Evolutionary conservation across 75 land plant species (phyloP).

Genomic region (Gnetum montanum): DNA sequence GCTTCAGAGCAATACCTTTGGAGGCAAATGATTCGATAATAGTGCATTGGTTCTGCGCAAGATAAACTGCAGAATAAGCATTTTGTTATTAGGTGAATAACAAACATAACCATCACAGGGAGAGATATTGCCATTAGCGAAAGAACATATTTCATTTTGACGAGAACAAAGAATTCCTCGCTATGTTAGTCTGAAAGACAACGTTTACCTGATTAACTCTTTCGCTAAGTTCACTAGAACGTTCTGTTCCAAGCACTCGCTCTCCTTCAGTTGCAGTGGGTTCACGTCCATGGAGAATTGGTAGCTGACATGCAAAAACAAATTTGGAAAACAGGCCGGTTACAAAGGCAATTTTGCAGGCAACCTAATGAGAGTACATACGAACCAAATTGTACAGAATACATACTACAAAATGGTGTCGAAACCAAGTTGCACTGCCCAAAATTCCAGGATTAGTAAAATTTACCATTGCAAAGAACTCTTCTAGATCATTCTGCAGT

Average conservation of each 20-base stretch:
- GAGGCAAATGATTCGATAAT: constrained; percentile 91
- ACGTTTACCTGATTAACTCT: constrained; percentile 90
- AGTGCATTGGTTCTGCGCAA: constrained; percentile 91
- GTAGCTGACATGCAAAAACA: constrained; percentile 34
- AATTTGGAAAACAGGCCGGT: too few species aligned
- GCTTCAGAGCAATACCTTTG: constrained; percentile 97
- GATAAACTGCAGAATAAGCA: constrained; percentile 84
- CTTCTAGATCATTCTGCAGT: constrained; percentile 97
- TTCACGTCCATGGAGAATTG: constrained; percentile 89
- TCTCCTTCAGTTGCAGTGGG: constrained; percentile 84
- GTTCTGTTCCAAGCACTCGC: constrained; percentile 51
- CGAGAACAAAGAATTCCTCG: too few species aligned
- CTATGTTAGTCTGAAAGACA: too few species aligned
- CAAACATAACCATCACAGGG: background rate
- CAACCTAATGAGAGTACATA: too few species aligned
- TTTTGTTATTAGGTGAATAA: too few species aligned
- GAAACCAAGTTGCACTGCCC: constrained; percentile 81
- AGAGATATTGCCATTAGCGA: too few species aligned
- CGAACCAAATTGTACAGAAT: too few species aligned
- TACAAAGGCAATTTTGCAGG: too few species aligned
- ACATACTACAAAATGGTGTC: constrained; percentile 87
- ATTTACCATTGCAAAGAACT: constrained; percentile 96
- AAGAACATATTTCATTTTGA: too few species aligned
- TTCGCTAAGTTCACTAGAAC: constrained; percentile 83
- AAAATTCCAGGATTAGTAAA: constrained; percentile 95